A percentile compares a stretch with the other conserved stretches of the same genome.
These are phyloP conservation scores for Beauveria brongniartii DNA, from an alignment of 2,329 filamentous ascomycete species.

Conservation along the genomic window DNA sequence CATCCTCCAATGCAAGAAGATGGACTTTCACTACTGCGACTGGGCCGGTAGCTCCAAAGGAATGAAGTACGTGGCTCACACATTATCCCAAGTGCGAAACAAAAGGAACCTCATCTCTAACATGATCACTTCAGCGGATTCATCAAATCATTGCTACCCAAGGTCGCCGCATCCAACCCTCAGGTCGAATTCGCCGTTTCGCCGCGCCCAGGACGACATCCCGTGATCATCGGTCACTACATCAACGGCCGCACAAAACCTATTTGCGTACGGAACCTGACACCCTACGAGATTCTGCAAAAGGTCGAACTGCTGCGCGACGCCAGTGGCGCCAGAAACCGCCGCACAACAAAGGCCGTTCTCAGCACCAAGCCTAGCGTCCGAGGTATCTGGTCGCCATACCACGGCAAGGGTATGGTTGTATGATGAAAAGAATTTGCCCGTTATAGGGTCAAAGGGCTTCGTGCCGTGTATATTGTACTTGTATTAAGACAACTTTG, in stretches of 20 bases:
- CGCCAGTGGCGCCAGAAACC: constrained; percentile 67
- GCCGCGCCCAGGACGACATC: constrained; percentile 82
- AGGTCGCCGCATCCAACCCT: constrained; percentile 75
- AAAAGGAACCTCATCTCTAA: constrained; percentile 17
- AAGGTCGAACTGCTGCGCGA: constrained; percentile 70
- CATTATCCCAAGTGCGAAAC: no score
- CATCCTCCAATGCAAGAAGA: constrained; percentile 90
- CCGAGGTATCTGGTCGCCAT: constrained; percentile 63
- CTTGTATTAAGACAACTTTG: constrained; percentile 5
- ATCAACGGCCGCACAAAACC: constrained; percentile 84
- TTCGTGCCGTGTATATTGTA: constrained; percentile 9
- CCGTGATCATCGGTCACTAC: constrained; percentile 81
- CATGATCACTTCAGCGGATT: constrained; percentile 53
- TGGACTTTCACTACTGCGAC: constrained; percentile 97
- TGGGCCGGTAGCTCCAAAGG: constrained; percentile 87
- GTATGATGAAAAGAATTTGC: constrained; percentile 30
- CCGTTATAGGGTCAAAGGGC: neutral
- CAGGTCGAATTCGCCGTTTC: constrained; percentile 88
- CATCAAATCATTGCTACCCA: constrained; percentile 65
- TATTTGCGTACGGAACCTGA: constrained; percentile 82
- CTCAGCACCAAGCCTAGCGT: constrained; percentile 57
- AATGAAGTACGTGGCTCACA: constrained; percentile 64
- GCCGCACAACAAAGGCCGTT: constrained; percentile 54
- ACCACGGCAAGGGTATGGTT: constrained; percentile 51
- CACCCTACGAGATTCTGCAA: constrained; percentile 68